Conservation (phyloP, 352 stramenopile genomes). For the Globisporangium cystogenes region DNA sequence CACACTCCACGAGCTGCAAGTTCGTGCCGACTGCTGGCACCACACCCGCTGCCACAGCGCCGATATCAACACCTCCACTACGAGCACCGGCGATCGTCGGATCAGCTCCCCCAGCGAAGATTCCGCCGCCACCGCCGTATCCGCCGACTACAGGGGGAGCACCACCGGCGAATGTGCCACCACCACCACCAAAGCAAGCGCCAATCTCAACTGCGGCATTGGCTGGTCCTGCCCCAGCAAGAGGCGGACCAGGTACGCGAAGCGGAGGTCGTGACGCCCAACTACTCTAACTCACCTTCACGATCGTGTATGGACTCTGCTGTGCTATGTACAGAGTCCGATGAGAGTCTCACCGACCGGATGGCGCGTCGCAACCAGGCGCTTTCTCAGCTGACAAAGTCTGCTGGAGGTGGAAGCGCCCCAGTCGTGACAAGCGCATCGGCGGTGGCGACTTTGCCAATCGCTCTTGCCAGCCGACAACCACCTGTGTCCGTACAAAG, state of each 20-base stretch:
- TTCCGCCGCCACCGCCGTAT: conserved; percentile 43
- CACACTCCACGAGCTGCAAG: conserved; percentile 69
- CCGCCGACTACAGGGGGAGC: conserved; percentile 18
- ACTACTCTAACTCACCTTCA: background rate
- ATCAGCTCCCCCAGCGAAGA: conserved; percentile 13
- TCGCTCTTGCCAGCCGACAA: background rate
- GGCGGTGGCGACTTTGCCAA: background rate
- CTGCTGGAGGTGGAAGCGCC: background rate
- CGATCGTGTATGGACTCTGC: background rate
- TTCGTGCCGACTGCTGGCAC: conserved; percentile 20
- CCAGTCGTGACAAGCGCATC: background rate
- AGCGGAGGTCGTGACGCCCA: no score
- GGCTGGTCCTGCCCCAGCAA: background rate
- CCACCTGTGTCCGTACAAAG: background rate
- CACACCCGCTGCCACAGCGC: background rate
- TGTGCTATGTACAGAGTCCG: background rate
- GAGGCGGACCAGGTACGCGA: background rate
- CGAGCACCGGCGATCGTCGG: background rate
- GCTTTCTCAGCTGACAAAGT: conserved; percentile 54
- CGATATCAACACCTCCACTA: background rate
- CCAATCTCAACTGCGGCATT: background rate
- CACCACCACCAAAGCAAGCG: background rate
- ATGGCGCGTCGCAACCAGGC: conserved; percentile 46
- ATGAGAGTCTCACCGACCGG: conserved; percentile 25
- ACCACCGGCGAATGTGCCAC: background rate